These are phyloP conservation scores for Spathaspora passalidarum DNA, from an alignment of 805 yeast species.

Conservation along the genomic window DNA sequence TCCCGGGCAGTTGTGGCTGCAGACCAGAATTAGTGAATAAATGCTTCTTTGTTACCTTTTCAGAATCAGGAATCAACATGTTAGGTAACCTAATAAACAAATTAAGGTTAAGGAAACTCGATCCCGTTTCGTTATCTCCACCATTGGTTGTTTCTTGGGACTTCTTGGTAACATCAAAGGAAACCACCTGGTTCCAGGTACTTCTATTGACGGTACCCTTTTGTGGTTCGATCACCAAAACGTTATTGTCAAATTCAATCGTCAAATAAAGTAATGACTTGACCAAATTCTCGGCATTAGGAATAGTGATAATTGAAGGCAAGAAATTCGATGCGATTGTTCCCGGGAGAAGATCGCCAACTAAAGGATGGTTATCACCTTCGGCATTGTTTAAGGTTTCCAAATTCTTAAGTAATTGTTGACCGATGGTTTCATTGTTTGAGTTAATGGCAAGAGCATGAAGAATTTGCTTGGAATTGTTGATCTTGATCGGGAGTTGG, in stretches of 20 bases:
- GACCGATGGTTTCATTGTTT: constrained; percentile 25
- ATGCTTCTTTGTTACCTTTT: constrained; percentile 24
- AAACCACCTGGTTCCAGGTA: constrained; percentile 82
- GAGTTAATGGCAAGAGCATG: constrained; percentile 62
- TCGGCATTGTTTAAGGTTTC: constrained; percentile 12
- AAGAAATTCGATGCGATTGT: constrained; percentile 35
- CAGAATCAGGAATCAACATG: constrained; percentile 47
- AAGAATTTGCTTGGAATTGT: constrained; percentile 59
- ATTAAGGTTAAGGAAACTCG: constrained; percentile 65
- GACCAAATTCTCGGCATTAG: constrained; percentile 49
- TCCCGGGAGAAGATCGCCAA: constrained; percentile 26
- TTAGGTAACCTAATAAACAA: constrained; percentile 78
- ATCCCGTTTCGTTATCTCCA: constrained; percentile 23
- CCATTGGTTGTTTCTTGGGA: constrained; percentile 24
- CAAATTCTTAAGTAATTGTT: constrained; percentile 32
- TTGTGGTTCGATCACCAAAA: constrained; percentile 81
- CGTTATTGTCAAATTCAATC: constrained; percentile 92
- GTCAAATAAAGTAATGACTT: constrained; percentile 79
- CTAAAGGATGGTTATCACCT: constrained; percentile 9
- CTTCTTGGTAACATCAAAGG: constrained; percentile 72
- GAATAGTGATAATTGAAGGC: constrained; percentile 55
- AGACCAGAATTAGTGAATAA: constrained; percentile 26
- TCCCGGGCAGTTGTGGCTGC: constrained; percentile 24
- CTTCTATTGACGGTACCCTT: constrained; percentile 78
- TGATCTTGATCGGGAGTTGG: constrained; percentile 66